Conservation (phyloP, 208 protist species). For the Trypanosoma brucei region DNA sequence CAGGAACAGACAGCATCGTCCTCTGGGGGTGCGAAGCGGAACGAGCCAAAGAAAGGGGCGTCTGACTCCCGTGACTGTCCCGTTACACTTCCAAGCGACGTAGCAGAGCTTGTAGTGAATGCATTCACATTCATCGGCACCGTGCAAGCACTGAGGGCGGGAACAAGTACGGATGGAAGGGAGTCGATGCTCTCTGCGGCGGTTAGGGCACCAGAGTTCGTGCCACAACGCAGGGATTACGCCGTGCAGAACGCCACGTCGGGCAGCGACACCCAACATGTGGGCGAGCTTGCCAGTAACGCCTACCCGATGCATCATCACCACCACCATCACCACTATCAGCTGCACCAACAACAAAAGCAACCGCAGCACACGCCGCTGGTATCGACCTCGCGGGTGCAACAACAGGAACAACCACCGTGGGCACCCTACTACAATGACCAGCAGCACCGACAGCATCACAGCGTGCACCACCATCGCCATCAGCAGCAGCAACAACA, state of each 20-base stretch:
- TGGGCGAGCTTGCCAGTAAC: not conserved
- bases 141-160: conserved; percentile 13
- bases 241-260: conserved; percentile 3
- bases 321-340: conserved; percentile 20
- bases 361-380: conserved; percentile 1
- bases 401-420: not conserved
- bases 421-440: not conserved
- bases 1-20: conserved; percentile 1
- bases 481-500: conserved; percentile 18
- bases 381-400: not conserved
- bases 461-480: conserved; percentile 1
- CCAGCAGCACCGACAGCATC: conserved; percentile 15
- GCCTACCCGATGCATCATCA: conserved; percentile 8
- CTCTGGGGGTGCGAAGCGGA: not conserved
- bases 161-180: conserved; percentile 1
- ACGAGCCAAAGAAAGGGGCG: conserved; percentile 2
- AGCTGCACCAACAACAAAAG: conserved; percentile 25
- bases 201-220: conserved; percentile 1
- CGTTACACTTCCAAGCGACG: conserved; percentile 40
- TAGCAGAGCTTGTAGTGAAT: conserved; percentile 18
- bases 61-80: conserved; percentile 22
- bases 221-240: not conserved
- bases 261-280: not conserved
- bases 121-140: conserved; percentile 27
- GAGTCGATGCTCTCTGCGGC: not conserved